Percentiles rank a stretch among this genome's conserved stretches.
Evolutionary conservation across 2,329 filamentous ascomycete species (phyloP).

Genomic region (Diaporthe eres): DNA sequence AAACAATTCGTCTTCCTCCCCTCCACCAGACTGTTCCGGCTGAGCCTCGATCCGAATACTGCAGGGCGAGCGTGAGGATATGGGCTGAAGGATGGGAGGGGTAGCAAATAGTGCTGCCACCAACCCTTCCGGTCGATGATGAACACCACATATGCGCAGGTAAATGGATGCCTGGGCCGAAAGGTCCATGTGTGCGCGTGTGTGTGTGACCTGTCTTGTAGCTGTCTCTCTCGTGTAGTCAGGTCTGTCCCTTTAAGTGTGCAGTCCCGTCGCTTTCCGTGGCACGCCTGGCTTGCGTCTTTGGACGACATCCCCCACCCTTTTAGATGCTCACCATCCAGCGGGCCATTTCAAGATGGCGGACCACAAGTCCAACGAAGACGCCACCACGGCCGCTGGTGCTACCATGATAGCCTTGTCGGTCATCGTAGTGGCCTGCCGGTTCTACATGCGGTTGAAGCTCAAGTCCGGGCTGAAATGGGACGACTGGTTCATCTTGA

Average conservation of each 20-base stretch:
- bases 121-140: background rate
- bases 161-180: background rate
- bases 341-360: background rate
- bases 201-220: background rate
- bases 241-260: background rate
- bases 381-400: background rate
- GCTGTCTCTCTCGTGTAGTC: background rate
- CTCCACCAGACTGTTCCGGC: background rate
- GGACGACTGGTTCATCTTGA: conserved; percentile 4
- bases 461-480: background rate
- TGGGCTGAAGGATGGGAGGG: conserved; percentile 3
- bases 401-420: background rate
- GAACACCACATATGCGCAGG: background rate
- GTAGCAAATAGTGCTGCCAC: background rate
- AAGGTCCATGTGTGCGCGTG: background rate
- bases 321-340: background rate
- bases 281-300: background rate
- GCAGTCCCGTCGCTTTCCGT: background rate
- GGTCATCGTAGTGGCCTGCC: background rate
- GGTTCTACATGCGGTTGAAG: background rate
- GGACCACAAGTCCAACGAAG: no score
- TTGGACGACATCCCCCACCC: conserved; percentile 1
- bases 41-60: background rate
- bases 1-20: background rate
- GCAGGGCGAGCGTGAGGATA: background rate